Evolutionary conservation across 805 yeast species (phyloP).

Genomic region (Hanseniaspora thailandica): DNA sequence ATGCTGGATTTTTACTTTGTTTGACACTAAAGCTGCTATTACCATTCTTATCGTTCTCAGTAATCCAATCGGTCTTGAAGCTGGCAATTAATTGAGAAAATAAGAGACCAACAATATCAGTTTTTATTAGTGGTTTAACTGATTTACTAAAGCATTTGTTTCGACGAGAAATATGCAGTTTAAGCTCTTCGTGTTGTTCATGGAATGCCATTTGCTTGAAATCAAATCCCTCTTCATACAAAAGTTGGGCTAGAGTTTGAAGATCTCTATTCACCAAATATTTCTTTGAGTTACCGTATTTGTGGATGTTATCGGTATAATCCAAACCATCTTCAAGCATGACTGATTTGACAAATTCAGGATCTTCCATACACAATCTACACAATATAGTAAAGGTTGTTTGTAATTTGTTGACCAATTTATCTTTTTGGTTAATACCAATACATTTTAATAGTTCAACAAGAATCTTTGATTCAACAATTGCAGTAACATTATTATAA

Average conservation of each 20-base stretch:
- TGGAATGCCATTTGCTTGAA: slow-evolving; percentile 31
- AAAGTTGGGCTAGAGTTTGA: background rate
- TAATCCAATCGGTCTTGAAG: slow-evolving; percentile 32
- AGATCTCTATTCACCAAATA: background rate
- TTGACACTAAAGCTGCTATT: slow-evolving; percentile 27
- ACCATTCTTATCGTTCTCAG: slow-evolving; percentile 28
- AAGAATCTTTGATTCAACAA: slow-evolving; percentile 40
- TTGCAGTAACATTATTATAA: slow-evolving; percentile 30
- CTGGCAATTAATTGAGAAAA: slow-evolving; percentile 53
- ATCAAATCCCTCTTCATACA: slow-evolving; percentile 17
- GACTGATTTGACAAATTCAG: slow-evolving; percentile 36
- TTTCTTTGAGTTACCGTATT: background rate
- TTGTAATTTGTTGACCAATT: slow-evolving; percentile 34
- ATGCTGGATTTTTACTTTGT: slow-evolving; percentile 42
- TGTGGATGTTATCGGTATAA: slow-evolving; percentile 21
- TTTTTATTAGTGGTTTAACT: slow-evolving; percentile 13
- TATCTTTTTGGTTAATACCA: slow-evolving; percentile 29
- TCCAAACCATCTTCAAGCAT: slow-evolving; percentile 35
- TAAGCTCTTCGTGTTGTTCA: slow-evolving; percentile 23
- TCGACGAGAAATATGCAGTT: background rate
- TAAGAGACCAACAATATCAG: slow-evolving; percentile 55
- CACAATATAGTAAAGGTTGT: slow-evolving; percentile 42
- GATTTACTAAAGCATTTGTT: background rate
- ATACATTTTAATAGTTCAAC: slow-evolving; percentile 37
- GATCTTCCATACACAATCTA: slow-evolving; percentile 61